Evolutionary conservation across 148 eudicot species (phyloP), one percentile per base, ranked within the genome.

Genomic region (Fallopia convolvulus): DNA sequence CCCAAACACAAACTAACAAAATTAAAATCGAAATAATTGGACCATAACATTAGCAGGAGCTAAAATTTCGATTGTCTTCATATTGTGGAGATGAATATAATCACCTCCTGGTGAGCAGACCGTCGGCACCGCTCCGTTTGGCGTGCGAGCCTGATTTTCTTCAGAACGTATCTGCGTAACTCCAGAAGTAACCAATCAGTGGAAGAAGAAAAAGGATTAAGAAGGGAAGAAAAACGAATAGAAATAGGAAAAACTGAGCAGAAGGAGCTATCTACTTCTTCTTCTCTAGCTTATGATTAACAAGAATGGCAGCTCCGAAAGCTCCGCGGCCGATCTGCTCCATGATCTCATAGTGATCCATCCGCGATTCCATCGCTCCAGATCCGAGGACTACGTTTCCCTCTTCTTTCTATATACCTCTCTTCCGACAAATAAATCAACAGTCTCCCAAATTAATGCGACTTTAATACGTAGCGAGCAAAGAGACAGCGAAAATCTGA

Each of bases 301-400:
- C 99, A 47, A 95, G 92, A 77, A 95, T 95, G 76, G 99, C 99
- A 26, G 99, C 99, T 4, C 99, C 99, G 56, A 95, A 95, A 48
- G 99, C 99, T 42, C 99, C 99, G 18, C 99, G 90, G 0, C 99
- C 99, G 86, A 95, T 92, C 81, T 92, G 99, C 88, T 95, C 99
- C 97, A 95, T 95, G 81, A 92, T 88, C 85, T 95, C 99, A 70
- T 95, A 95, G 50, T 95, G 99, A 83, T 95, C 99, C 99, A 95
- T 95, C 71, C 83, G 86, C 65, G 97, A 95, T 77, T 90, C 93
- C 92, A 90, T 94, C 44, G 75, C 18, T 26, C 36, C 44, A 79
- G 83, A 81, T 72, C 41, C 53, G 23, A 32, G 11, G 0, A 30
- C 40, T 21, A 58, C 7, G 21, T n/a, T 53, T 8, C 14, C 33